phyloP scores from a whole-genome alignment of 78 protist genomes.

The Dictyostelium purpureum region DNA sequence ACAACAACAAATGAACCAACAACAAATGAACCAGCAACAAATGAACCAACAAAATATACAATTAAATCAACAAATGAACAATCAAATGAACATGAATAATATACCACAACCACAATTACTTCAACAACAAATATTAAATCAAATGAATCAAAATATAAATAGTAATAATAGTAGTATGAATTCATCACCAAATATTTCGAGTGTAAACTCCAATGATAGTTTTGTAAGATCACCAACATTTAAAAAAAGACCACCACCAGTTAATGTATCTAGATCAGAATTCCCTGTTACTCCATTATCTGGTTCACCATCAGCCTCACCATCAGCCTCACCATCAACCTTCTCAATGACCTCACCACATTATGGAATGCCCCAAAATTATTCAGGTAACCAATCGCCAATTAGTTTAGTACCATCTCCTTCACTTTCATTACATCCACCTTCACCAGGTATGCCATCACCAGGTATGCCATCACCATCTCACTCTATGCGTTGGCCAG shows the following conservation, averaged over 20 bases:
- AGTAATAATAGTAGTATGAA: neutral
- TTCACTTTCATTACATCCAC: neutral
- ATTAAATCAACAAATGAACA: neutral
- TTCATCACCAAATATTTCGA: neutral
- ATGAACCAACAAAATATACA: conserved; percentile 19
- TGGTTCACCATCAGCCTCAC: neutral
- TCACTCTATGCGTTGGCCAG: conserved; percentile 17
- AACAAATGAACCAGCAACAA: conserved; percentile 25
- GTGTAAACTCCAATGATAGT: neutral
- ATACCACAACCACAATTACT: conserved; percentile 1
- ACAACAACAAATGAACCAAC: neutral
- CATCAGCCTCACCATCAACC: neutral
- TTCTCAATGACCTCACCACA: neutral
- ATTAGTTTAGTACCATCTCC: neutral
- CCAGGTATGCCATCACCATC: neutral
- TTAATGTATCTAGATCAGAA: conserved; percentile 16
- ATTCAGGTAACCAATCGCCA: conserved; percentile 19
- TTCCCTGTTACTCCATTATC: conserved; percentile 10
- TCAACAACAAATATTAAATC: neutral
- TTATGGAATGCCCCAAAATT: neutral
- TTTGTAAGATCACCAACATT: neutral
- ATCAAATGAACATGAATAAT: too few species aligned
- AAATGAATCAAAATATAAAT: neutral
- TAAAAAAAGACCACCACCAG: conserved; percentile 36
- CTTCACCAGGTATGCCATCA: neutral